phyloP scores from a whole-genome alignment of 106 monocot species.

The Chionographis japonica region DNA sequence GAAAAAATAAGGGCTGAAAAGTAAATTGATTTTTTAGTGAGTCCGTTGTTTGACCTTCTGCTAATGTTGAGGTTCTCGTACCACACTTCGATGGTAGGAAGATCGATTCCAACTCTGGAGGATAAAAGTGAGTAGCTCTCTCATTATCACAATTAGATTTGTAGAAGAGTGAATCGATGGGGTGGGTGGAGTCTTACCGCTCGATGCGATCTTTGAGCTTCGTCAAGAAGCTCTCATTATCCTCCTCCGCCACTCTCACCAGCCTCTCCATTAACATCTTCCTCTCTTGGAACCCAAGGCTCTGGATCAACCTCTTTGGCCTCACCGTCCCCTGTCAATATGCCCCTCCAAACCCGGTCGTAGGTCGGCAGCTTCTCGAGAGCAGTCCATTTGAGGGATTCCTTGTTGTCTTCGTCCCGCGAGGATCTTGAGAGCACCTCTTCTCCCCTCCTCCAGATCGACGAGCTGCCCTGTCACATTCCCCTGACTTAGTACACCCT shows the following conservation, averaged over 20 bases:
- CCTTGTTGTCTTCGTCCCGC: slow-evolving; percentile 5
- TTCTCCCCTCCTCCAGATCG: slow-evolving; percentile 3
- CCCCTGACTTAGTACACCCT: neutral
- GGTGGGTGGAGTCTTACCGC: slow-evolving; percentile 1
- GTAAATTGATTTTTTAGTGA: no score
- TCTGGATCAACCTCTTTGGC: slow-evolving; percentile 13
- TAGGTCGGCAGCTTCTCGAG: slow-evolving; percentile 9
- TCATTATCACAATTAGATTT: neutral
- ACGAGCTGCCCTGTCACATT: neutral
- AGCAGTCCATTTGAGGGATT: slow-evolving; percentile 7
- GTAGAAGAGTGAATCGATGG: no score
- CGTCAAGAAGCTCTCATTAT: slow-evolving; percentile 10
- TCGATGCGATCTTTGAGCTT: slow-evolving; percentile 33
- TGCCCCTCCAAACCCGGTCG: slow-evolving; percentile 8
- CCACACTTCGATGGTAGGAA: slow-evolving; percentile 47
- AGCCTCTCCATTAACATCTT: slow-evolving; percentile 28
- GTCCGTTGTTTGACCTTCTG: slow-evolving; percentile 17
- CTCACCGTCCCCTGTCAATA: neutral
- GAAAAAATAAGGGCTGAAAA: neutral
- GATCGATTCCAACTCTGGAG: slow-evolving; percentile 37
- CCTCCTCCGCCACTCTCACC: slow-evolving; percentile 15
- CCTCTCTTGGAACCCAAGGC: slow-evolving; percentile 19
- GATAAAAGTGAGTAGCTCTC: no score
- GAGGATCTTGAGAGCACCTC: slow-evolving; percentile 22
- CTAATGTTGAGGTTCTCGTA: slow-evolving; percentile 34